Percentiles rank a stretch among this genome's conserved stretches.
These are phyloP conservation scores for Rhexocercosporidium sp. DNA, from an alignment of 2,329 filamentous ascomycete species.

Conservation along the genomic window DNA sequence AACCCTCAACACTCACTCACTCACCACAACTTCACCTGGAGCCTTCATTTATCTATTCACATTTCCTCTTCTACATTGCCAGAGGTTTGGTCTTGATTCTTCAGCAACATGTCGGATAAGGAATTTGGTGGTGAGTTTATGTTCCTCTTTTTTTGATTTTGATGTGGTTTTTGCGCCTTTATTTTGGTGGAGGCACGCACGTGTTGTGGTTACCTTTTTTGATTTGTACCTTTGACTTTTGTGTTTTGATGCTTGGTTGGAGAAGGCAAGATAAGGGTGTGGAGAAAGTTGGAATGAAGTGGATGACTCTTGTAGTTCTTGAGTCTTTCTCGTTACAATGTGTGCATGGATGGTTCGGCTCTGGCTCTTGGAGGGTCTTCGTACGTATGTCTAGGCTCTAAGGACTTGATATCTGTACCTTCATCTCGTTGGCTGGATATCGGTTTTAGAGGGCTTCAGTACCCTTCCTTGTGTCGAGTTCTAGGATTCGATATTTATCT, in stretches of 20 bases:
- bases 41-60: background rate
- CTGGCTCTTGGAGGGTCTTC: too few species aligned
- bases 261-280: background rate
- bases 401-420: too few species aligned
- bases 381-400: background rate
- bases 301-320: background rate
- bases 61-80: background rate
- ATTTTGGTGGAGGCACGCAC: background rate
- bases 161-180: background rate
- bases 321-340: background rate
- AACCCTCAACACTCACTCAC: background rate
- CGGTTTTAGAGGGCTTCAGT: too few species aligned
- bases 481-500: too few species aligned
- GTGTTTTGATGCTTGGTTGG: background rate
- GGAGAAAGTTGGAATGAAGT: too few species aligned
- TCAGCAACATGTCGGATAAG: slow-evolving; percentile 63
- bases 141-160: background rate
- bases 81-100: background rate
- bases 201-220: background rate
- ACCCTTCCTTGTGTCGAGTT: too few species aligned
- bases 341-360: background rate
- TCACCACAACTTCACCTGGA: background rate
- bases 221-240: background rate
- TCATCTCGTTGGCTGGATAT: too few species aligned
- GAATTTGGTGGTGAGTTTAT: slow-evolving; percentile 65